Evolutionary conservation across 305 asterid species (phyloP), one percentile per base, ranked within the genome.

Genomic region (Stenogyne calaminthoides): DNA sequence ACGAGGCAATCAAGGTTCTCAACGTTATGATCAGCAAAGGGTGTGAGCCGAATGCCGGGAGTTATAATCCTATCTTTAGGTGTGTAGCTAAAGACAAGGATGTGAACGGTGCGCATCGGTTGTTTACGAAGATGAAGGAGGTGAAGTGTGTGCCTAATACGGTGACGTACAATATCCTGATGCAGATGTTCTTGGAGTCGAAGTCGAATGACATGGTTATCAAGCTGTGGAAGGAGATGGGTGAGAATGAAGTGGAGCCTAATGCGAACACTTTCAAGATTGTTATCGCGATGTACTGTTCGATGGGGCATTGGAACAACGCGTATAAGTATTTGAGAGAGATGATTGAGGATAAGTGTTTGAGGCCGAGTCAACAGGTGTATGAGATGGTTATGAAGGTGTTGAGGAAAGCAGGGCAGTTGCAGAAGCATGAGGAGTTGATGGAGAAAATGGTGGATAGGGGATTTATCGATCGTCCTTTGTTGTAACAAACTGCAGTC

Each of bases 271-370:
- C 89, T 39, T 95, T 77, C 85, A 86, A 78, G 85, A 84, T 86
- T 71, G 52, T 94, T 67, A 91, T 95, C 22, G 77, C 88, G 1
- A 81, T 92, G 92, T 92, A 84, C 75, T 90, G 92, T 57, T 77
- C 80, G 32, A 90, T 92, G 92, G 97, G 99, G 64, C 99, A 95
- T 67, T 95, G 98, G 99, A 95, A 92, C 77, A 87, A 89, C 19
- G 97, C 96, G 0, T 90, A 89, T 78, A 88, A 78, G 71, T 89
- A 73, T 74, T 87, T 92, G 2, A 84, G 78, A 52, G 96, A 92
- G 87, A 95, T 95, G 98, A 81, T 95, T 0, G 98, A 90, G 86
- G 95, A 90, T 8, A 92, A 86, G 81, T 80, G 88, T 76, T 75
- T 95, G 80, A 89, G 69, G 72, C 98, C 99, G 10, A 79, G 83